Conservation (phyloP, 169 alveolate genomes). For the Fabrea salina region DNA sequence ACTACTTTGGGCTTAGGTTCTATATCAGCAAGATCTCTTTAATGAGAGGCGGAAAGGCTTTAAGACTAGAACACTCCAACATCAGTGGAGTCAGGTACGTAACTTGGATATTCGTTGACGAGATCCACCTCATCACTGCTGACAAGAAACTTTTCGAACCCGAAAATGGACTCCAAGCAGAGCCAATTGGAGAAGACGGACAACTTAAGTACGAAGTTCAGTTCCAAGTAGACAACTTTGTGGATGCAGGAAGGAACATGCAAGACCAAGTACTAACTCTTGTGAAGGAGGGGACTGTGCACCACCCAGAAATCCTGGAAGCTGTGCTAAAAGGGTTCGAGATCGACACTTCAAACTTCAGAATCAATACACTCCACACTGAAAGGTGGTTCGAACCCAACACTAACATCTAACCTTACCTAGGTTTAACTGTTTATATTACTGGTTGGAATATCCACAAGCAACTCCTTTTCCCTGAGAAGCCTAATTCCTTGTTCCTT, state of each 20-base stretch:
- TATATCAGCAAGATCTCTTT: background rate
- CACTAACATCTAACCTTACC: background rate
- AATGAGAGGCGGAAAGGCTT: slow-evolving; percentile 27
- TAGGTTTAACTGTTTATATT: no score
- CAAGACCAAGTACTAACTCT: slow-evolving; percentile 2
- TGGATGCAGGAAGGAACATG: slow-evolving; percentile 23
- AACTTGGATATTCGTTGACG: slow-evolving; percentile 25
- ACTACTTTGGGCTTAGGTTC: background rate
- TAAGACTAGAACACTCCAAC: slow-evolving; percentile 13
- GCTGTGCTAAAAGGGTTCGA: slow-evolving; percentile 33
- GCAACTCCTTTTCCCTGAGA: slow-evolving; percentile 19
- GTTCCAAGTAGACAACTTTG: slow-evolving; percentile 24
- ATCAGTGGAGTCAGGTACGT: background rate
- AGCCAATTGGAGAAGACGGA: background rate
- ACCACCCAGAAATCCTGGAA: slow-evolving; percentile 24
- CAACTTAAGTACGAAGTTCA: background rate
- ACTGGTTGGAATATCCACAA: slow-evolving; percentile 20
- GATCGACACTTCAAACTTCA: slow-evolving; percentile 30
- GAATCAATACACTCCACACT: slow-evolving; percentile 28
- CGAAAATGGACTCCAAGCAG: slow-evolving; percentile 7
- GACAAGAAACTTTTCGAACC: background rate
- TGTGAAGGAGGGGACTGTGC: background rate
- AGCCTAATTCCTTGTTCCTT: slow-evolving; percentile 15
- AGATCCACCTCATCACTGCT: background rate
- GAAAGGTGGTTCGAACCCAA: slow-evolving; percentile 35